These are phyloP conservation scores for Vitis rupestris DNA, from an alignment of 164 flowering plant genomes.

Conservation along the genomic window DNA sequence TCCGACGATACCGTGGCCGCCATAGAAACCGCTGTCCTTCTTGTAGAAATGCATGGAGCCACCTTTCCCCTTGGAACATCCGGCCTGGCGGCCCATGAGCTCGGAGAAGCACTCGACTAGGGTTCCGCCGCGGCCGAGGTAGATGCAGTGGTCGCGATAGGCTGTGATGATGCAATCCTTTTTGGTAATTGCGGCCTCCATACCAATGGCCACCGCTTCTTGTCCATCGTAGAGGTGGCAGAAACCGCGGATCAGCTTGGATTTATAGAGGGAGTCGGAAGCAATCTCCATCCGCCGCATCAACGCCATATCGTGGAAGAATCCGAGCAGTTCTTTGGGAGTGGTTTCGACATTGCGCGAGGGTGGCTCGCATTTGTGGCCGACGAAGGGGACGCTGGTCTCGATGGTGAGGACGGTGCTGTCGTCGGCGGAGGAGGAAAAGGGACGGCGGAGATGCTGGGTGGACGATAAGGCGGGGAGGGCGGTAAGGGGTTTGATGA, in stretches of 20 bases:
- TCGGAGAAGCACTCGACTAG: conserved; percentile 67
- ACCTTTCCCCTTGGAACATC: conserved; percentile 90
- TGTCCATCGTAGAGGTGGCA: conserved; percentile 98
- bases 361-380: conserved; percentile 79
- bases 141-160: conserved; percentile 88
- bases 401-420: conserved; percentile 54
- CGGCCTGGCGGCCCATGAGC: conserved; percentile 83
- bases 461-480: conserved; percentile 8
- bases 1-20: conserved; percentile 97
- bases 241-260: conserved; percentile 92
- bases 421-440: conserved; percentile 33
- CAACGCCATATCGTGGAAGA: conserved; percentile 76
- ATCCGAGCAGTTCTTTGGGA: conserved; percentile 57
- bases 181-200: conserved; percentile 91
- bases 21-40: conserved; percentile 79
- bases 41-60: conserved; percentile 98
- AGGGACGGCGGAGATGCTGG: conserved; percentile 27
- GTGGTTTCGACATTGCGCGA: conserved; percentile 72
- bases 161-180: conserved; percentile 89
- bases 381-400: conserved; percentile 75
- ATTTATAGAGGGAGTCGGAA: conserved; percentile 92
- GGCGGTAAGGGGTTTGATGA: conserved; percentile 32
- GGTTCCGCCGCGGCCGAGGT: conserved; percentile 83
- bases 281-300: conserved; percentile 98
- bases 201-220: conserved; percentile 89